phyloP scores from a whole-genome alignment of 2,329 filamentous ascomycete species.

The Tympanopsis confertula region DNA sequence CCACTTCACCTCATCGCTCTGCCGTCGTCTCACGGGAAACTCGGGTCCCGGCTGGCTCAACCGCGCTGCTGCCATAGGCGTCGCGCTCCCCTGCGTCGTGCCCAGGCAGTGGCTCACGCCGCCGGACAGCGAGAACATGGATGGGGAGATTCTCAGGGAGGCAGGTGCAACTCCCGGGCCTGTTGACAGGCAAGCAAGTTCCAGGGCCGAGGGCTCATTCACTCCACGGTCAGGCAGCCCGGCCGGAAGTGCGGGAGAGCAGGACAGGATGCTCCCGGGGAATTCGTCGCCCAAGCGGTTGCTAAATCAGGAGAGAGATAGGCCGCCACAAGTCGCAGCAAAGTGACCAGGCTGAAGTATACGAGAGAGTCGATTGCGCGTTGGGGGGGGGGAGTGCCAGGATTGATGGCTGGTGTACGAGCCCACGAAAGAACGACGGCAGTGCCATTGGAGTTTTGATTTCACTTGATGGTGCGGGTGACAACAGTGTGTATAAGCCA shows the following conservation, averaged over 20 bases:
- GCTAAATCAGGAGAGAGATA: too few species aligned
- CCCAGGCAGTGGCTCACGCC: slow-evolving; percentile 72
- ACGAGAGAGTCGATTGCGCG: too few species aligned
- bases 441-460: too few species aligned
- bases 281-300: too few species aligned
- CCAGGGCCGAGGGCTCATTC: slow-evolving; percentile 32
- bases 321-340: too few species aligned
- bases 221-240: neutral
- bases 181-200: slow-evolving; percentile 35
- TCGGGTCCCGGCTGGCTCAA: slow-evolving; percentile 69
- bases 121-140: slow-evolving; percentile 63
- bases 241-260: neutral
- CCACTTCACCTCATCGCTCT: slow-evolving; percentile 72
- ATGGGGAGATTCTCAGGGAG: slow-evolving; percentile 56
- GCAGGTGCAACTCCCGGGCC: slow-evolving; percentile 35
- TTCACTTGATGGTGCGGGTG: too few species aligned
- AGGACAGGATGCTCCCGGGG: neutral
- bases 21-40: slow-evolving; percentile 59
- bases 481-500: too few species aligned
- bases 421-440: too few species aligned
- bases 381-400: too few species aligned
- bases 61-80: slow-evolving; percentile 70
- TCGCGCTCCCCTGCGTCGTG: slow-evolving; percentile 71
- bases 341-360: too few species aligned
- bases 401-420: too few species aligned